Conservation (phyloP, 306 rosid genomes). For the Vicia villosa region DNA sequence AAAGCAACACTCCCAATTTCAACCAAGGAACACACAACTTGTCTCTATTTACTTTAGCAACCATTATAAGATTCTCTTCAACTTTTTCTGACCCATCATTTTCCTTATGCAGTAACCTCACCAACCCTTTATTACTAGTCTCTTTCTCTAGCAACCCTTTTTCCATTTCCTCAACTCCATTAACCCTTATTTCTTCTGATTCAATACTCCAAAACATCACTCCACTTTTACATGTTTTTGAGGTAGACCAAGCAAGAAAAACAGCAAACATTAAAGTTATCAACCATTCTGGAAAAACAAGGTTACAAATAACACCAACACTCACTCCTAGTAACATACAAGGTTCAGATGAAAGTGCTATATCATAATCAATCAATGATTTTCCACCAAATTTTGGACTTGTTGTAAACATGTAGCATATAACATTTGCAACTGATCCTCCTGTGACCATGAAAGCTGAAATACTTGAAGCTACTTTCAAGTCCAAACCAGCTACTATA, state of each 20-base stretch:
- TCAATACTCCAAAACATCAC: slow-evolving; percentile 62
- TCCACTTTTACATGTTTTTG: slow-evolving; percentile 70
- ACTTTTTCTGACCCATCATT: slow-evolving; percentile 29
- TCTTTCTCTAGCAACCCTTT: slow-evolving; percentile 36
- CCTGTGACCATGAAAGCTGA: slow-evolving; percentile 98
- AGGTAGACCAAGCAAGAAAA: slow-evolving; percentile 88
- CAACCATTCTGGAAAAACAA: slow-evolving; percentile 87
- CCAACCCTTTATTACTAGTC: slow-evolving; percentile 10
- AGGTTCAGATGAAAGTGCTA: slow-evolving; percentile 81
- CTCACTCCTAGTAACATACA: slow-evolving; percentile 88
- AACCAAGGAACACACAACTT: slow-evolving; percentile 55
- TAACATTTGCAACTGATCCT: slow-evolving; percentile 80
- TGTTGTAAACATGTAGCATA: slow-evolving; percentile 48
- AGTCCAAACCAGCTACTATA: slow-evolving; percentile 72
- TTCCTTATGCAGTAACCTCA: slow-evolving; percentile 22
- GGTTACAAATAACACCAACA: slow-evolving; percentile 83
- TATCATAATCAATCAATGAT: slow-evolving; percentile 70
- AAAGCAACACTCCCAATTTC: slow-evolving; percentile 64
- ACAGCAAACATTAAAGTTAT: slow-evolving; percentile 65
- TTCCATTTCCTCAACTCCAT: slow-evolving; percentile 43
- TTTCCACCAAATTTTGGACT: slow-evolving; percentile 53
- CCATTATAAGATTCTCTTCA: slow-evolving; percentile 53
- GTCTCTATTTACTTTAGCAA: slow-evolving; percentile 19
- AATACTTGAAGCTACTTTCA: slow-evolving; percentile 75
- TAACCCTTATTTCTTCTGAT: slow-evolving; percentile 51